phyloP scores from a whole-genome alignment of 169 alveolate species.

The Theileria orientalis region DNA sequence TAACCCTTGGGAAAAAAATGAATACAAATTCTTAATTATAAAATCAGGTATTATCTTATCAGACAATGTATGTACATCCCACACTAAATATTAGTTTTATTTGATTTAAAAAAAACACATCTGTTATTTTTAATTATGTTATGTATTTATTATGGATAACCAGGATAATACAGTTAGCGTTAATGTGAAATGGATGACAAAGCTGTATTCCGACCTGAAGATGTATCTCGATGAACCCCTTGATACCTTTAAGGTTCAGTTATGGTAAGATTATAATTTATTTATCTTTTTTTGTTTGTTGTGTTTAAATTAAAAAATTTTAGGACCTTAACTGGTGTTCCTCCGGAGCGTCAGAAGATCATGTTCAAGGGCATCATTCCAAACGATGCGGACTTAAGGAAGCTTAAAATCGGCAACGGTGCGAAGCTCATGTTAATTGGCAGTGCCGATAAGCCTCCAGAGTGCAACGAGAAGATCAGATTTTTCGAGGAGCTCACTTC shows the following conservation, averaged over 20 bases:
- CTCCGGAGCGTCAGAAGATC: constrained; percentile 88
- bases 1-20: too few species aligned
- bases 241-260: constrained; percentile 52
- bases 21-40: too few species aligned
- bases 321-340: constrained; percentile 87
- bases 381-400: constrained; percentile 77
- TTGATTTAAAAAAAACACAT: not conserved
- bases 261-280: constrained; percentile 17
- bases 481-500: constrained; percentile 91
- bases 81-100: not conserved
- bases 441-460: constrained; percentile 83
- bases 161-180: constrained; percentile 55
- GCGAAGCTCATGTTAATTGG: constrained; percentile 88
- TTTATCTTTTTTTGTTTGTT: not conserved
- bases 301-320: not conserved
- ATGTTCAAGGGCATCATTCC: constrained; percentile 84
- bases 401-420: constrained; percentile 77
- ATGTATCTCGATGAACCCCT: constrained; percentile 61
- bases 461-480: constrained; percentile 75
- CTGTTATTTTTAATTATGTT: not conserved
- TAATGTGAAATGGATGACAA: constrained; percentile 74
- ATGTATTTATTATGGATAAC: constrained; percentile 19
- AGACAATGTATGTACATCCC: not conserved
- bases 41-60: too few species aligned
- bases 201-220: constrained; percentile 63